Percentiles rank a stretch among this genome's conserved stretches.
These are phyloP conservation scores for Trichoderma sp. DNA, from an alignment of 2,329 filamentous ascomycete species.

Conservation along the genomic window DNA sequence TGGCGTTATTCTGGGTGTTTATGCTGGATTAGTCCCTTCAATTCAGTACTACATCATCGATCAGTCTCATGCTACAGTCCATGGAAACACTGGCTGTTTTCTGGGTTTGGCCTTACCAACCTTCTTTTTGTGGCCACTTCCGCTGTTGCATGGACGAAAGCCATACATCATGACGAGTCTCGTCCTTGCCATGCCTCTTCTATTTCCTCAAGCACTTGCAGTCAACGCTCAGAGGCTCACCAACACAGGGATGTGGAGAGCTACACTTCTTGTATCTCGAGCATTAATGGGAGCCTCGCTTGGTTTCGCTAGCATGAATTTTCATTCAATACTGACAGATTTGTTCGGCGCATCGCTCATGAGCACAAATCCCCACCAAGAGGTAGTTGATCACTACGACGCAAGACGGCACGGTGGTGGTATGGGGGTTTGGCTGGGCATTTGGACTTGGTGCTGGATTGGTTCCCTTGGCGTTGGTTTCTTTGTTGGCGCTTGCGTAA, in stretches of 20 bases:
- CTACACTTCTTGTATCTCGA: constrained; percentile 63
- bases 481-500: constrained; percentile 68
- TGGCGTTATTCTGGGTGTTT: constrained; percentile 72
- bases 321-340: constrained; percentile 69
- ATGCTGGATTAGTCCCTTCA: constrained; percentile 75
- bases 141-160: constrained; percentile 74
- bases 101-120: constrained; percentile 70
- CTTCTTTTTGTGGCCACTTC: constrained; percentile 72
- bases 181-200: constrained; percentile 67
- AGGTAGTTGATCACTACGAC: constrained; percentile 67
- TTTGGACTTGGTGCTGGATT: constrained; percentile 78
- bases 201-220: constrained; percentile 74
- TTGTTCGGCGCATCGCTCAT: constrained; percentile 76
- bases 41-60: constrained; percentile 78
- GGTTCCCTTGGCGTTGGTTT: constrained; percentile 73
- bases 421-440: constrained; percentile 76
- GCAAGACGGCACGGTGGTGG: constrained; percentile 74
- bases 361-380: constrained; percentile 71
- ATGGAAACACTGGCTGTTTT: constrained; percentile 75
- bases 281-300: constrained; percentile 67
- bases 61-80: constrained; percentile 64
- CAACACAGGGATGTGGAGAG: constrained; percentile 56
- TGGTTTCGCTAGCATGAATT: constrained; percentile 78
- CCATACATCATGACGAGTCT: constrained; percentile 73
- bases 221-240: constrained; percentile 60